Conservation (phyloP, 495 filamentous ascomycete genomes). For the Penicillium coprophilum region DNA sequence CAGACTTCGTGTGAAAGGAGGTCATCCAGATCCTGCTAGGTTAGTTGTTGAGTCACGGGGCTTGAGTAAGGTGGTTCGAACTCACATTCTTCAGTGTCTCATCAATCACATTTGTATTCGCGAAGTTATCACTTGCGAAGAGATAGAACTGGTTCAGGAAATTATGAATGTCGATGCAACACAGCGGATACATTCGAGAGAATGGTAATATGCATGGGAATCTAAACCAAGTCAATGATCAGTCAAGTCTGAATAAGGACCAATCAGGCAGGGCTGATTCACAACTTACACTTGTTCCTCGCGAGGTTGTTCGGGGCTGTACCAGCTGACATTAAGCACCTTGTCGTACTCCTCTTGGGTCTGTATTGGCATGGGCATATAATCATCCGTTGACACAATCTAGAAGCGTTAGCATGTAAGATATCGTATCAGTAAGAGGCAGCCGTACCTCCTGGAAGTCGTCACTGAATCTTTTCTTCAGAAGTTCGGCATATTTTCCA, state of each 20-base stretch:
- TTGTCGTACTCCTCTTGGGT: constrained; percentile 90
- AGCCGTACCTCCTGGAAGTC: constrained; percentile 80
- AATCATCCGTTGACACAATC: constrained; percentile 96
- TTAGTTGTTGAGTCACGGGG: constrained; percentile 15
- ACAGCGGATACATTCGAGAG: constrained; percentile 97
- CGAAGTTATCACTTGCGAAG: constrained; percentile 92
- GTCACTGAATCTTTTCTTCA: constrained; percentile 85
- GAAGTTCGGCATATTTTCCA: constrained; percentile 86
- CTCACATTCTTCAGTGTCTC: constrained; percentile 76
- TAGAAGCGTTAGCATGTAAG: constrained; percentile 33
- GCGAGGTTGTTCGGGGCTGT: constrained; percentile 71
- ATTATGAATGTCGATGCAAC: constrained; percentile 95
- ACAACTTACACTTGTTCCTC: constrained; percentile 70
- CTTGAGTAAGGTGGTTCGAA: background rate
- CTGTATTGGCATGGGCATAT: constrained; percentile 98
- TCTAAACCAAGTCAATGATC: constrained; percentile 37
- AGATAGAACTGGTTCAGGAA: constrained; percentile 96
- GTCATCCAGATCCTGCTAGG: constrained; percentile 70
- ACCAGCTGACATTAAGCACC: constrained; percentile 92
- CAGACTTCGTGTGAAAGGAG: constrained; percentile 89
- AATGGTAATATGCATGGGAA: constrained; percentile 94
- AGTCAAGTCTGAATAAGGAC: constrained; percentile 13
- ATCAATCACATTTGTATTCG: constrained; percentile 81
- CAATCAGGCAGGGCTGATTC: background rate
- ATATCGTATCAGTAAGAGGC: background rate